Evolutionary conservation across 805 yeast genomes (phyloP), one percentile per base, ranked within the genome.

Genomic region (Pachysolen tannophilus): DNA sequence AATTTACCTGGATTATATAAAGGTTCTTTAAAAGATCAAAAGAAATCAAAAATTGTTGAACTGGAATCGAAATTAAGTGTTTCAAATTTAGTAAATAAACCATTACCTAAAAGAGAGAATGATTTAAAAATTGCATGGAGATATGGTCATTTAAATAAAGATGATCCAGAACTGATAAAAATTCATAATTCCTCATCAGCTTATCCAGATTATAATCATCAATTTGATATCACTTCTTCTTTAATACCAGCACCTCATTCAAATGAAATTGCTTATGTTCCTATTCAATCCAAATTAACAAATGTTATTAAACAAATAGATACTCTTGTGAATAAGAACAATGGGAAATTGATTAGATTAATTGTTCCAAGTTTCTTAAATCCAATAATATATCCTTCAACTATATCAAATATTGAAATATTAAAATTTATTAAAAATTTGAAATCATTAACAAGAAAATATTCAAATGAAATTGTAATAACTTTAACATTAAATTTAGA

Each of bases 121-220:
- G 84, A 80, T 43, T 61, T 88, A 68, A 83, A 79, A 51, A 88
- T 88, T 45, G 97, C 97, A 1, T 88, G 97, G 97, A 72, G 97
- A 48, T 88, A 88, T 50, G 92, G 90, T 1, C 47, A 69, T 33
- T 58, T 65, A 35, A 63, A 63, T 17, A 61, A 63, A 33, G 59
- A 56, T 29, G 30, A 44, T 37, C 46, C 49, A 34, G 53, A 44
- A 45, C 49, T 39, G 26, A 43, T 30, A 37, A 48, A 40, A 30
- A 34, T 34, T 6, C 55, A 47, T 9, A 55, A 56, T 9, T 40
- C 11, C 37, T 53, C 1, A 58, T 46, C 54, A 5, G 52, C 56
- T 2, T 63, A 65, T 45, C 78, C 78, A 28, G 53, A 76, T 43
- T 85, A 75, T 53, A 70, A 58, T 40, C 63, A 75, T 40, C 80